These are phyloP conservation scores for Pichia kluyveri DNA, from an alignment of 805 yeast genomes.

Conservation along the genomic window DNA sequence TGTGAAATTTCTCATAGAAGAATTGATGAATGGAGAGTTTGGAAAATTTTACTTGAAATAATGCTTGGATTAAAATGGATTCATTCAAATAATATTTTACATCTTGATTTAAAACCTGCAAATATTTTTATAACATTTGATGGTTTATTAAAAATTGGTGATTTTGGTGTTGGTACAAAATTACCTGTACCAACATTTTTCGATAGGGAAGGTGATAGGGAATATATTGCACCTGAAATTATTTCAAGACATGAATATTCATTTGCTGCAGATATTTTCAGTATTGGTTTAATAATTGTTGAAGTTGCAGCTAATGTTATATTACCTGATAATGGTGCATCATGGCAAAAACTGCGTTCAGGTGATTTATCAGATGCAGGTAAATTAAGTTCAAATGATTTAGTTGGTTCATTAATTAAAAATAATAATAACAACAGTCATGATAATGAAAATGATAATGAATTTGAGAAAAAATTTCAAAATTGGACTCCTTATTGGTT, in stretches of 20 bases:
- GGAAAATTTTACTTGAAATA: conserved; percentile 89
- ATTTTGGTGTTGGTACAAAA: conserved; percentile 88
- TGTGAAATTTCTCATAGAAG: conserved; percentile 61
- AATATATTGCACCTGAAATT: conserved; percentile 95
- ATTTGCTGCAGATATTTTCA: conserved; percentile 88
- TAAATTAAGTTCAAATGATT: conserved; percentile 63
- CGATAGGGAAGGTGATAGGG: conserved; percentile 95
- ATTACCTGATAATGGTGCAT: conserved; percentile 90
- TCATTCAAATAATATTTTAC: conserved; percentile 69
- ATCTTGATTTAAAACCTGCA: conserved; percentile 91
- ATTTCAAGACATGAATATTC: conserved; percentile 75
- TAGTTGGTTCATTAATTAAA: conserved; percentile 22
- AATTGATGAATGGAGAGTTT: conserved; percentile 92
- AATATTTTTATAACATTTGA: conserved; percentile 91
- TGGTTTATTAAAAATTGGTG: conserved; percentile 90
- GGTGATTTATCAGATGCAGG: conserved; percentile 97
- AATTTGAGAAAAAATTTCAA: neutral
- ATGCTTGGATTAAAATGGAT: conserved; percentile 71
- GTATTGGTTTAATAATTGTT: conserved; percentile 87
- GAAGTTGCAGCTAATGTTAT: conserved; percentile 95
- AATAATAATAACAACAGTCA: too few relatives aligned
- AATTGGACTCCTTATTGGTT: conserved; percentile 82
- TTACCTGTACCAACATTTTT: conserved; percentile 60
- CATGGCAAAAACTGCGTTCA: conserved; percentile 92
- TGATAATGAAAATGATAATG: too few relatives aligned